A percentile compares a stretch with the other conserved stretches of the same genome.
These are phyloP conservation scores for Malus hybrid DNA, from an alignment of 331 rosid genomes.

Conservation along the genomic window DNA sequence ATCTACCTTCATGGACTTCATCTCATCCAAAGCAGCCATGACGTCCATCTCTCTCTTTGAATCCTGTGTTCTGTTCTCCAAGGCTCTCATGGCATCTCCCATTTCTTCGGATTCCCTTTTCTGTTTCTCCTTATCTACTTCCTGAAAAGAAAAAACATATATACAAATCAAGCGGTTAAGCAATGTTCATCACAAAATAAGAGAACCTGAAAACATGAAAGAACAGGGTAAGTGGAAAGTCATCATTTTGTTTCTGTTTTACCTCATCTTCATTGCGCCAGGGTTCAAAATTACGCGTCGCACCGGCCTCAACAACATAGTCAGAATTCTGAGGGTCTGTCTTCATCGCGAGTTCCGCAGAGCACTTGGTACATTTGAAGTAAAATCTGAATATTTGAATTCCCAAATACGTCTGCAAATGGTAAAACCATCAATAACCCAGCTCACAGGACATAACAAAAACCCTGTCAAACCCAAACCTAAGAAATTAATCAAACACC, in stretches of 20 bases:
- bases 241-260: background rate
- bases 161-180: background rate
- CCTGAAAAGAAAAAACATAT: background rate
- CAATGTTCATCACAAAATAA: background rate
- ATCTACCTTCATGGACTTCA: slow-evolving; percentile 93
- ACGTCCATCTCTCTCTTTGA: slow-evolving; percentile 96
- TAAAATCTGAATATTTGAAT: slow-evolving; percentile 79
- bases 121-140: slow-evolving; percentile 23
- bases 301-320: slow-evolving; percentile 77
- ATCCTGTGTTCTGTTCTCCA: slow-evolving; percentile 81
- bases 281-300: slow-evolving; percentile 72
- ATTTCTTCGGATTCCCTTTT: slow-evolving; percentile 74
- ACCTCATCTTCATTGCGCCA: slow-evolving; percentile 93
- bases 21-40: slow-evolving; percentile 92
- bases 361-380: slow-evolving; percentile 79
- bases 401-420: slow-evolving; percentile 69
- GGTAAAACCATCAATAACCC: background rate
- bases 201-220: background rate
- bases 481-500: background rate
- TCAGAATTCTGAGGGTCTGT: slow-evolving; percentile 92
- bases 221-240: background rate
- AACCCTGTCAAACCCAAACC: background rate
- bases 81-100: slow-evolving; percentile 87
- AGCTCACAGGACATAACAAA: background rate
- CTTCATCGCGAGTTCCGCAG: slow-evolving; percentile 75